Percentiles rank a stretch among this genome's conserved stretches.
phyloP scores from a whole-genome alignment of 495 filamentous ascomycete species.

The Penicillium paradoxum region DNA sequence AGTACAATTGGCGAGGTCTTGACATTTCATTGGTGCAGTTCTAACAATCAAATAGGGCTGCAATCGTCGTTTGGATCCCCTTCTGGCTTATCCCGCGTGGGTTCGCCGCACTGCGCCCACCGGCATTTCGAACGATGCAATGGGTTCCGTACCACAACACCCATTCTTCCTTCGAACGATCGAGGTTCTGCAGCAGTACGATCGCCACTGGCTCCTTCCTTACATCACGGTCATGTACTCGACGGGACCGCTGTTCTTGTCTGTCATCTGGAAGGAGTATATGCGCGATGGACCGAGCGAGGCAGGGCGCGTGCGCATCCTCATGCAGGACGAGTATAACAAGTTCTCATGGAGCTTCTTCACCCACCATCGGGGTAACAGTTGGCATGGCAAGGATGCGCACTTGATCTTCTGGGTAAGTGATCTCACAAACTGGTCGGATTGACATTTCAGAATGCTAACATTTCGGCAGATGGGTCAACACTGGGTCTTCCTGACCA shows the following conservation, averaged over 20 bases:
- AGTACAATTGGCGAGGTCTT: slow-evolving; percentile 21
- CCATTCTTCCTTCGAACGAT: slow-evolving; percentile 77
- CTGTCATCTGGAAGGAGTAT: slow-evolving; percentile 80
- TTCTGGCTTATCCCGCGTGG: slow-evolving; percentile 78
- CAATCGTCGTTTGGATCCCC: slow-evolving; percentile 72
- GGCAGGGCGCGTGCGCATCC: slow-evolving; percentile 44
- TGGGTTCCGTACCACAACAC: slow-evolving; percentile 74
- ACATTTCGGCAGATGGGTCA: slow-evolving; percentile 49
- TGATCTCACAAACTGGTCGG: not conserved
- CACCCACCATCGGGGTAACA: slow-evolving; percentile 66
- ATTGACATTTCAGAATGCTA: not conserved
- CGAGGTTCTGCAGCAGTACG: slow-evolving; percentile 62
- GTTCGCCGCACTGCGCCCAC: slow-evolving; percentile 74
- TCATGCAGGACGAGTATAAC: slow-evolving; percentile 67
- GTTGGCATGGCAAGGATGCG: slow-evolving; percentile 74
- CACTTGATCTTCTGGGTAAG: slow-evolving; percentile 70
- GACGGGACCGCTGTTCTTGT: slow-evolving; percentile 80
- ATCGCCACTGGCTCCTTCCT: slow-evolving; percentile 72
- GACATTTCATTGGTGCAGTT: not conserved
- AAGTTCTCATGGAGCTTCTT: slow-evolving; percentile 72
- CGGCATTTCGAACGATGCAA: slow-evolving; percentile 85
- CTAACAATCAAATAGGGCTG: slow-evolving; percentile 57
- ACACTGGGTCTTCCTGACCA: slow-evolving; percentile 69
- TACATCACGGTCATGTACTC: slow-evolving; percentile 89
- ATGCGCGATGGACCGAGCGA: slow-evolving; percentile 42